A percentile compares a stretch with the other conserved stretches of the same genome.
These are phyloP conservation scores for Leucogyrophana mollusca DNA, from an alignment of 768 basidiomycete species.

Conservation along the genomic window DNA sequence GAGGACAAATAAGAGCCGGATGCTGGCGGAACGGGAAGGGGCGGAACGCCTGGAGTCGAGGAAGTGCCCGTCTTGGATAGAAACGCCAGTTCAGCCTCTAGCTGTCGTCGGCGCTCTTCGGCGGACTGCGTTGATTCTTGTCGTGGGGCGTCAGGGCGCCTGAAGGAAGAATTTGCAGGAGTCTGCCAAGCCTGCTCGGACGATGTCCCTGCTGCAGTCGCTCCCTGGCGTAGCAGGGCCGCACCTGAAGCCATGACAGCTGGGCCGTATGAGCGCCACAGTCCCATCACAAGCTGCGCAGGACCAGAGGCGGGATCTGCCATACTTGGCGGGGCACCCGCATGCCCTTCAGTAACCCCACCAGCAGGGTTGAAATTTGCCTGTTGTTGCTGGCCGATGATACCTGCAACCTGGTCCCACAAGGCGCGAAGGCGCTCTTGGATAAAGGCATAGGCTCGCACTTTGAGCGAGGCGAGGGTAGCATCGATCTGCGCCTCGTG, in stretches of 20 bases:
- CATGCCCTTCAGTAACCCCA: slow-evolving; percentile 17
- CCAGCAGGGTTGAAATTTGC: slow-evolving; percentile 15
- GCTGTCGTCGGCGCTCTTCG: slow-evolving; percentile 46
- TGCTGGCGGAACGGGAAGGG: slow-evolving; percentile 30
- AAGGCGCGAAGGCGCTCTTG: slow-evolving; percentile 60
- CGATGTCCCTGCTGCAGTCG: slow-evolving; percentile 37
- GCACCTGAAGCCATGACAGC: slow-evolving; percentile 66
- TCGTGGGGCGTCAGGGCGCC: slow-evolving; percentile 19
- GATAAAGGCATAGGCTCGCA: slow-evolving; percentile 57
- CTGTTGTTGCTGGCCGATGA: slow-evolving; percentile 44
- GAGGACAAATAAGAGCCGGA: slow-evolving; percentile 30
- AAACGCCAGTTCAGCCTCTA: slow-evolving; percentile 61
- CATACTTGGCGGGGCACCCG: slow-evolving; percentile 43
- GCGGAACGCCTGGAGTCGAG: slow-evolving; percentile 18
- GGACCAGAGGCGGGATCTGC: slow-evolving; percentile 61
- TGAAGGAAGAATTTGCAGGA: slow-evolving; percentile 21
- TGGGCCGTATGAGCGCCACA: slow-evolving; percentile 84
- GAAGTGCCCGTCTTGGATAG: slow-evolving; percentile 35
- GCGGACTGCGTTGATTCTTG: slow-evolving; percentile 32
- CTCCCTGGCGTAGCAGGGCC: slow-evolving; percentile 54
- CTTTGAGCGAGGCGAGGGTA: slow-evolving; percentile 64
- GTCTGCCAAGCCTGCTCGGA: slow-evolving; percentile 25
- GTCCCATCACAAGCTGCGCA: slow-evolving; percentile 56
- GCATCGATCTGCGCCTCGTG: slow-evolving; percentile 88
- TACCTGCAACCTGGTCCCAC: slow-evolving; percentile 62